Evolutionary conservation across 805 yeast species (phyloP), one percentile per base, ranked within the genome.

Genomic region (Zygotorulaspora danielsina): DNA sequence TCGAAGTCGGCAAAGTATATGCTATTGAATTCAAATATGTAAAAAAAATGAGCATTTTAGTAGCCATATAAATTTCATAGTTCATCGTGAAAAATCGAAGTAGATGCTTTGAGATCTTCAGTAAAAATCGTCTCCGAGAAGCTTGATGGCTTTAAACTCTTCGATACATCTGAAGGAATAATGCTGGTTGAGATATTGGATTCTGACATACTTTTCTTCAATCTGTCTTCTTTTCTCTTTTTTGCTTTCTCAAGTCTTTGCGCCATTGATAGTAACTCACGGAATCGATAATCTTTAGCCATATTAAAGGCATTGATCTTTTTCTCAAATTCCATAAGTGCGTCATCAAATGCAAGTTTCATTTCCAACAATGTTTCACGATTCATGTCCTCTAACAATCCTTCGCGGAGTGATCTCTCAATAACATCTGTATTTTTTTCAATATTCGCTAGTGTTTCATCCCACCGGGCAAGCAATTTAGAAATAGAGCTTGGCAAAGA

Each of bases 361-460:
- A 64, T 22, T 27, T 59, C 57, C 29, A 65, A 53, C 17, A 65
- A 47, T 15, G 54, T 57, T 28, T 63, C 68, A 30, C 68, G 55
- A 22, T 50, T 24, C 6, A 37, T 32, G 1, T 37, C 32, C 15
- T 45, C 49, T 3, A 61, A 38, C 5, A 38, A 24, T 8, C 54
- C 55, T 16, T 53, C 53, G 20, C 53, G 54, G 26, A 60, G 48
- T 6, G 61, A 38, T 10, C 58, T 57, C 19, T 55, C 36, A 4
- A 57, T 30, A 15, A 44, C 38, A 10, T 24, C 32, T 10, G 47
- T 34, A 9, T 44, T 42, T 26, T 45, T 46, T 26, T 50, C 44
- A 13, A 58, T 41, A 7, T 31, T 20, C 3, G 39, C 12, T 5
- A 51, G 9, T 4, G 45, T 42, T 4, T 44, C 42, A 15, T 52